Evolutionary conservation across 495 filamentous ascomycete genomes (phyloP).

Genomic region (Talaromyces stipitatus): DNA sequence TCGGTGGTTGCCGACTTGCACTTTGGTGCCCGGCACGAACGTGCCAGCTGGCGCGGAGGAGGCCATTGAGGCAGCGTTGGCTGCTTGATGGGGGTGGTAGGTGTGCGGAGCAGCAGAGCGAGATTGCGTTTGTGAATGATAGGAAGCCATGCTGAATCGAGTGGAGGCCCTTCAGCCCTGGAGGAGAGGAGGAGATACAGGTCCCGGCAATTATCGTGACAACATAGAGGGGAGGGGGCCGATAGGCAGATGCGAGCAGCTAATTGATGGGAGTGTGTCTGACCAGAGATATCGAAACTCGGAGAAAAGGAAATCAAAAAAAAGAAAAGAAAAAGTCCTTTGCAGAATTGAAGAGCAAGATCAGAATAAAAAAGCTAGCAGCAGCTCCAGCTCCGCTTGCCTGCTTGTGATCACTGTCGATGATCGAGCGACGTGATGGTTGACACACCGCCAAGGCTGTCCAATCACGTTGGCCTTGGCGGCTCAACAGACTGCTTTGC

Average conservation of each 20-base stretch:
- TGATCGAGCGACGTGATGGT: conserved; percentile 1
- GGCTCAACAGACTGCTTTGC: no score
- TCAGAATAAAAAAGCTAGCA: background rate
- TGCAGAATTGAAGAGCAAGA: background rate
- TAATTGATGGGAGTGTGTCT: background rate
- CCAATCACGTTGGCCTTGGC: background rate
- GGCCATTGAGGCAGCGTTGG: conserved; percentile 26
- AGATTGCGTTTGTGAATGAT: conserved; percentile 9
- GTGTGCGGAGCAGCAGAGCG: conserved; percentile 16
- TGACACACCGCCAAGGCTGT: conserved; percentile 1
- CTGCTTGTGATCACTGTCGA: background rate
- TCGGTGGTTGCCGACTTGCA: conserved; percentile 86
- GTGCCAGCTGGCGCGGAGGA: conserved; percentile 67
- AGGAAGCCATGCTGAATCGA: conserved; percentile 28
- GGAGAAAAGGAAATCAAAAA: background rate
- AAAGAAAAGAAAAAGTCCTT: no score
- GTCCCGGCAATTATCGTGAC: background rate
- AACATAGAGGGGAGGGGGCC: background rate
- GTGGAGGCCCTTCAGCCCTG: conserved; percentile 15
- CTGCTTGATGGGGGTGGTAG: conserved; percentile 23
- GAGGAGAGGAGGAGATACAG: conserved; percentile 10
- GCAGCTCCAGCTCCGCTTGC: background rate
- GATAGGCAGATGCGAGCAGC: background rate
- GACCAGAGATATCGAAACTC: background rate
- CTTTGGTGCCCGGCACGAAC: conserved; percentile 87